Evolutionary conservation across 495 filamentous ascomycete genomes (phyloP).

Genomic region (Astrothelium subdiscretum): DNA sequence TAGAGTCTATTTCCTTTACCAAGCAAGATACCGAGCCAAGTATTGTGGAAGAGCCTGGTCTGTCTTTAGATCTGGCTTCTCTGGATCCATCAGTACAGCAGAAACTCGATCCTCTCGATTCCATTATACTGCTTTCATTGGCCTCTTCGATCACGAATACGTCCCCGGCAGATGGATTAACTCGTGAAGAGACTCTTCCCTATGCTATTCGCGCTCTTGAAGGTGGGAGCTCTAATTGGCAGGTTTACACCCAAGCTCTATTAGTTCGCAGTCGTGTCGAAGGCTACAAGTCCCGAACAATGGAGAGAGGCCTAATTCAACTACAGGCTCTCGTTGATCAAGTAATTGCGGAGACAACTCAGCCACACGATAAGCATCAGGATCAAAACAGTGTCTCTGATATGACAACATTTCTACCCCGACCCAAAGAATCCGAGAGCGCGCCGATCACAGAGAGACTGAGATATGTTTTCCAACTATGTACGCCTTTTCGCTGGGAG

Average conservation of each 20-base stretch:
- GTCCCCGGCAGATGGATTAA: constrained; percentile 69
- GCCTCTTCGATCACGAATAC: constrained; percentile 84
- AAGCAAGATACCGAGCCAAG: constrained; percentile 26
- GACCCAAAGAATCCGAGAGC: constrained; percentile 60
- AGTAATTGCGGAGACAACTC: constrained; percentile 72
- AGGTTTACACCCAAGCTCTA: constrained; percentile 89
- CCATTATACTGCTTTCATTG: constrained; percentile 68
- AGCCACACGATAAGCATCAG: not conserved
- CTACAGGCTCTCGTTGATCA: constrained; percentile 95
- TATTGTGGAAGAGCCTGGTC: constrained; percentile 37
- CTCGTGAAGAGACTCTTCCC: constrained; percentile 81
- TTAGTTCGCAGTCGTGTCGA: constrained; percentile 83
- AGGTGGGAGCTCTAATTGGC: constrained; percentile 91
- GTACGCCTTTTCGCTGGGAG: constrained; percentile 79
- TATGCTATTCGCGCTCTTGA: constrained; percentile 81
- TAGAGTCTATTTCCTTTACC: constrained; percentile 75
- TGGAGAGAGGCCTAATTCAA: constrained; percentile 82
- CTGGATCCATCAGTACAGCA: constrained; percentile 74
- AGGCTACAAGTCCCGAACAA: constrained; percentile 67
- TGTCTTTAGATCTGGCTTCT: constrained; percentile 47
- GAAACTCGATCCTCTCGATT: constrained; percentile 67
- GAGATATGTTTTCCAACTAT: constrained; percentile 68
- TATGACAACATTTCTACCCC: constrained; percentile 70
- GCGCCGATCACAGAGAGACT: constrained; percentile 67
- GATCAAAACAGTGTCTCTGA: constrained; percentile 13